Percentiles rank a stretch among this genome's conserved stretches.
phyloP scores from a whole-genome alignment of 1,284 basidiomycete genomes.

The Mrakiaceae sp. region DNA sequence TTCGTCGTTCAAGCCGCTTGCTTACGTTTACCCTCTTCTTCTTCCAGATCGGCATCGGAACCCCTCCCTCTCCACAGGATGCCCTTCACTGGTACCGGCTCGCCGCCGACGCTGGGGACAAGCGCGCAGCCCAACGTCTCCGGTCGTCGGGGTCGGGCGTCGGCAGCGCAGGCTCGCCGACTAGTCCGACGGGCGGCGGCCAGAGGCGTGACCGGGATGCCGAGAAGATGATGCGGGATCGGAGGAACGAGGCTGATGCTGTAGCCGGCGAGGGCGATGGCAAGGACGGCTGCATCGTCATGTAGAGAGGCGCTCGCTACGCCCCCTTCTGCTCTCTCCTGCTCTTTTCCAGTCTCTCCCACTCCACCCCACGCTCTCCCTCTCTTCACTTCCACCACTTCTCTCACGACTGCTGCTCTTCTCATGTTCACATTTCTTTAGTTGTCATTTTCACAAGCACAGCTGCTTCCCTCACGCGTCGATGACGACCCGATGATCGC shows the following conservation, averaged over 20 bases:
- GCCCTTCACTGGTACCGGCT: constrained; percentile 75
- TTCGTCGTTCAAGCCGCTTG: neutral
- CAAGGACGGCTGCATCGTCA: constrained; percentile 62
- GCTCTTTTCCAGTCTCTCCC: neutral
- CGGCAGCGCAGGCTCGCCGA: constrained; percentile 17
- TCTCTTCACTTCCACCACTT: neutral
- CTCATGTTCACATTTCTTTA: neutral
- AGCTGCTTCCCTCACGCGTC: neutral
- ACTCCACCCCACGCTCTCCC: neutral
- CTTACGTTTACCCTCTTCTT: neutral
- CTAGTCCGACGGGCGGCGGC: constrained; percentile 16
- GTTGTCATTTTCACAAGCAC: neutral
- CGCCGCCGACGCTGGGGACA: constrained; percentile 89
- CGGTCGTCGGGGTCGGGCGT: constrained; percentile 31
- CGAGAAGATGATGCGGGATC: constrained; percentile 31
- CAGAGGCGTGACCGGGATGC: constrained; percentile 18
- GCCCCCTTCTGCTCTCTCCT: neutral
- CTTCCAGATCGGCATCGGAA: constrained; percentile 64
- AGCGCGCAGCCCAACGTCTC: constrained; percentile 77
- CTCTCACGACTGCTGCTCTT: neutral
- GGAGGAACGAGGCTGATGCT: constrained; percentile 27
- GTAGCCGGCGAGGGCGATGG: constrained; percentile 35
- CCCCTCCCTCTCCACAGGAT: constrained; percentile 51
- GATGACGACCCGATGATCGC: neutral
- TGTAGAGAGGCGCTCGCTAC: constrained; percentile 39